These are phyloP conservation scores for Tephrocybe sp. DNA, from an alignment of 768 basidiomycete species.

Conservation along the genomic window DNA sequence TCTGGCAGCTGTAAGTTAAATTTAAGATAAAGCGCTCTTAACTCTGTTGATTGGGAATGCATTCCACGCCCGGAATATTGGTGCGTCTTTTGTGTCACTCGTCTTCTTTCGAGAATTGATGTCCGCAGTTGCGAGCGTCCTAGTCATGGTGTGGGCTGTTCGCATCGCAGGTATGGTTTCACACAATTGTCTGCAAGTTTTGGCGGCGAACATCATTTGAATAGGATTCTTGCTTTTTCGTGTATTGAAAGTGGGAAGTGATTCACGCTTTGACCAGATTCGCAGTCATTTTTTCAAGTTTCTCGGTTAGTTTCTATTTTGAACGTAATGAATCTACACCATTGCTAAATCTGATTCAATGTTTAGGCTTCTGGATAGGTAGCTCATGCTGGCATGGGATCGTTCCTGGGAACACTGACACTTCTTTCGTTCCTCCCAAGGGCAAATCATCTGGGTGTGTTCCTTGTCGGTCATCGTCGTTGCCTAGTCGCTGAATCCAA, in stretches of 20 bases:
- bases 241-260: conserved; percentile 67
- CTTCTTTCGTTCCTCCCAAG: conserved; percentile 24
- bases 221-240: conserved; percentile 65
- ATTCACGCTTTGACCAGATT: conserved; percentile 68
- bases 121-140: conserved; percentile 42
- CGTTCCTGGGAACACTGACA: too few relatives aligned
- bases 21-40: conserved; percentile 45
- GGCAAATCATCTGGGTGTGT: conserved; percentile 60
- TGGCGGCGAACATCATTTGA: not conserved
- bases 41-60: conserved; percentile 64
- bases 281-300: conserved; percentile 67
- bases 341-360: not conserved
- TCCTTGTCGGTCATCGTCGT: not conserved
- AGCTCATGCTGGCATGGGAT: too few relatives aligned
- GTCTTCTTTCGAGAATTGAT: not conserved
- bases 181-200: not conserved
- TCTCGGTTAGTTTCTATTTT: conserved; percentile 36
- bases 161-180: conserved; percentile 47
- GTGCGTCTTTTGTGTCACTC: conserved; percentile 13
- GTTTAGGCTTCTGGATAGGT: conserved; percentile 8
- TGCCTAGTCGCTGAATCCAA: not conserved
- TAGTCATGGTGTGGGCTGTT: conserved; percentile 70
- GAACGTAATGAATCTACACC: not conserved
- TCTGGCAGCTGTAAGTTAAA: not conserved
- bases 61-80: conserved; percentile 58